Percentiles rank a stretch among this genome's conserved stretches.
Conservation (phyloP, 192 early-diverging fungal species). For the Geosiphon pyriformis region DNA sequence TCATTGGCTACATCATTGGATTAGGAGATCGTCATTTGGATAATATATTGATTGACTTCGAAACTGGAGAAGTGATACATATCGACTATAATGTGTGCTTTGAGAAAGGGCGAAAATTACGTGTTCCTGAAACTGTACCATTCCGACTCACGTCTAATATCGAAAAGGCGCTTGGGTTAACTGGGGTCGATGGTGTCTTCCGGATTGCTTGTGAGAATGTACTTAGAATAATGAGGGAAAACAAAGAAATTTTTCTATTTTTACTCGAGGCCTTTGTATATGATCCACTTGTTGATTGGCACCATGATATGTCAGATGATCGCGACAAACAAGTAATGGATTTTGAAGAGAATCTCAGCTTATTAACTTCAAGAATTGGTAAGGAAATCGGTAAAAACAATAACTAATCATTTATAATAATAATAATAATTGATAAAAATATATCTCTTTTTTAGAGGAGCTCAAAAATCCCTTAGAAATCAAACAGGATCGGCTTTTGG, state of each 20-base stretch:
- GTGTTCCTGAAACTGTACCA: slow-evolving; percentile 86
- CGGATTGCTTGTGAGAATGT: slow-evolving; percentile 71
- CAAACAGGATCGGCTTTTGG: neutral
- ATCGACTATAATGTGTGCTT: slow-evolving; percentile 97
- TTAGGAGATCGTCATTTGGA: slow-evolving; percentile 91
- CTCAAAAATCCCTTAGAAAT: neutral
- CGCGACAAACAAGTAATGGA: slow-evolving; percentile 23
- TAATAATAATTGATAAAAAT: no score
- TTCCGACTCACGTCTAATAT: slow-evolving; percentile 89
- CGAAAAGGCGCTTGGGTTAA: slow-evolving; percentile 81
- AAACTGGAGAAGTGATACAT: slow-evolving; percentile 82
- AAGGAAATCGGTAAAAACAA: neutral
- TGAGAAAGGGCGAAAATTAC: slow-evolving; percentile 83
- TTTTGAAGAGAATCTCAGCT: slow-evolving; percentile 2
- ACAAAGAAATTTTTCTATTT: slow-evolving; percentile 75
- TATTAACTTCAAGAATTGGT: slow-evolving; percentile 13
- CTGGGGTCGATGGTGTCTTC: slow-evolving; percentile 77
- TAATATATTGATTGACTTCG: slow-evolving; percentile 83
- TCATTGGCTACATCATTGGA: slow-evolving; percentile 85
- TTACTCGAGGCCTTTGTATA: slow-evolving; percentile 93
- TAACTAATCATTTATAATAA: no score
- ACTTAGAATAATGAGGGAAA: slow-evolving; percentile 69
- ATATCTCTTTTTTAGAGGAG: neutral
- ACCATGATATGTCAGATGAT: slow-evolving; percentile 32
- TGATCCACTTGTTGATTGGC: slow-evolving; percentile 72